phyloP scores from a whole-genome alignment of 768 basidiomycete genomes.

The Zangia roseola region DNA sequence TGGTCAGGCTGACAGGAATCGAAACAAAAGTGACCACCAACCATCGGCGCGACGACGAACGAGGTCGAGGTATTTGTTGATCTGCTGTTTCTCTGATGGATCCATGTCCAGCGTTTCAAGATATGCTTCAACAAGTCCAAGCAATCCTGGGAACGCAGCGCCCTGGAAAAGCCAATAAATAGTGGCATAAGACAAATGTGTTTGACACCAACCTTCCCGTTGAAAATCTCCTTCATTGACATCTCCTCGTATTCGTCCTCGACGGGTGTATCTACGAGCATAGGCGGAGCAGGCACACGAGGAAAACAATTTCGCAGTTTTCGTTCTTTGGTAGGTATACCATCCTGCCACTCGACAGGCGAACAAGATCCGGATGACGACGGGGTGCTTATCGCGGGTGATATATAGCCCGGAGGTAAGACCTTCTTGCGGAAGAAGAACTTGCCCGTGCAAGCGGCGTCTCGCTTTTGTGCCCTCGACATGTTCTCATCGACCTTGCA shows the following conservation, averaged over 20 bases:
- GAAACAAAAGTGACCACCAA: conserved; percentile 32
- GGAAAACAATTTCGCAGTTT: conserved; percentile 74
- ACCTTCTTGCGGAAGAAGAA: conserved; percentile 92
- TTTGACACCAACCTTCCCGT: conserved; percentile 67
- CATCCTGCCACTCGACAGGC: conserved; percentile 35
- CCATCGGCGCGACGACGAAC: conserved; percentile 79
- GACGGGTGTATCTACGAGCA: conserved; percentile 52
- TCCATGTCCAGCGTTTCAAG: conserved; percentile 83
- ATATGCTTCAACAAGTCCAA: conserved; percentile 81
- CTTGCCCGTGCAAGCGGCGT: conserved; percentile 68
- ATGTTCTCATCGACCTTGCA: conserved; percentile 95
- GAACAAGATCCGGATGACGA: conserved; percentile 43
- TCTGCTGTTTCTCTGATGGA: conserved; percentile 52
- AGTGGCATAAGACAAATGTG: background rate
- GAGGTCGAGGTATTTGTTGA: conserved; percentile 78
- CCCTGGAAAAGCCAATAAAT: conserved; percentile 41
- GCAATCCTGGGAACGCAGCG: conserved; percentile 69
- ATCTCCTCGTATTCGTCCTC: conserved; percentile 91
- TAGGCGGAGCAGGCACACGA: conserved; percentile 44
- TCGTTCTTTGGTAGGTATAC: conserved; percentile 52
- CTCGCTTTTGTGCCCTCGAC: conserved; percentile 81
- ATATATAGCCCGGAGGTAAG: conserved; percentile 51
- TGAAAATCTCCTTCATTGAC: conserved; percentile 89
- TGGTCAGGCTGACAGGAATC: conserved; percentile 2
- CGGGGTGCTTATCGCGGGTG: conserved; percentile 39